Evolutionary conservation across 2,329 filamentous ascomycete genomes (phyloP).

Genomic region (Trichoderma hamatum): DNA sequence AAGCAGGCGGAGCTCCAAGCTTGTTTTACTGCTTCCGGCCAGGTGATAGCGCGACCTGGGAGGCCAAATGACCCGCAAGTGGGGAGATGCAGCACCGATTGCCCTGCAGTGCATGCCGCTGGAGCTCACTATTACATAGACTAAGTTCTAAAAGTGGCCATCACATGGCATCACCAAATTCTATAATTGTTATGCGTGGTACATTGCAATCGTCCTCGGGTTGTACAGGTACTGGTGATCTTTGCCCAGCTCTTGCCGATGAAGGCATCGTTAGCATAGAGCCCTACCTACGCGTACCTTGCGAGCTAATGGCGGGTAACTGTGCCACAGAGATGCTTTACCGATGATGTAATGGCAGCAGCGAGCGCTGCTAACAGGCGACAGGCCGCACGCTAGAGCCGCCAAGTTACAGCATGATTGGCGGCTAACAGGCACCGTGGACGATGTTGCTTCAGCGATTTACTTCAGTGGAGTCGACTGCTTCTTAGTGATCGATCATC

Average conservation of each 20-base stretch:
- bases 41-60: slow-evolving; percentile 11
- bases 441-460: not conserved
- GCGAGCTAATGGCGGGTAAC: not conserved
- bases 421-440: not conserved
- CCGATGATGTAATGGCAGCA: slow-evolving; percentile 24
- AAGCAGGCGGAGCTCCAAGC: slow-evolving; percentile 14
- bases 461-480: not conserved
- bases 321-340: not conserved
- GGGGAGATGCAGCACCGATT: slow-evolving; percentile 2
- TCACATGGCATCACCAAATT: not conserved
- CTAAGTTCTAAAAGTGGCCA: not conserved
- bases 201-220: not conserved
- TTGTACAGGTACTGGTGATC: not conserved
- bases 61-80: slow-evolving; percentile 13
- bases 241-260: not conserved
- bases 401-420: not conserved
- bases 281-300: not conserved
- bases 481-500: not conserved
- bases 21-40: slow-evolving; percentile 16
- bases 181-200: not conserved
- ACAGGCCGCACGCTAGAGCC: slow-evolving; percentile 8
- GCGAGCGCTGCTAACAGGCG: not conserved
- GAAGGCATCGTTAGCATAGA: slow-evolving; percentile 1
- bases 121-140: not conserved
- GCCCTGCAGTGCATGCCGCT: too few relatives aligned